Evolutionary conservation across 495 filamentous ascomycete species (phyloP), one percentile per base, ranked within the genome.

Genomic region (Aspergillus indologenus): DNA sequence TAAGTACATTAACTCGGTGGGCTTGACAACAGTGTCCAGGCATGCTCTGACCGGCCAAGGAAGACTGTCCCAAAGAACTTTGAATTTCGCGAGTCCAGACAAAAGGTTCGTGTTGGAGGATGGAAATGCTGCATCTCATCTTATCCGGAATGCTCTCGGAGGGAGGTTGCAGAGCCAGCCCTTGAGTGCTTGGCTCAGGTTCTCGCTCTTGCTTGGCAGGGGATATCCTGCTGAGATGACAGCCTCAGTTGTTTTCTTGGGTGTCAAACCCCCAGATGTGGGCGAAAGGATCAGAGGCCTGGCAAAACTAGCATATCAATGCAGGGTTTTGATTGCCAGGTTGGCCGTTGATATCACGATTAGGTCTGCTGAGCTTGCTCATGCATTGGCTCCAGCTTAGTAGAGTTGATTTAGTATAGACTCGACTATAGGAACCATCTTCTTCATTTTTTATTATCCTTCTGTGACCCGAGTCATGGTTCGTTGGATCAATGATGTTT

Each of bases 181-280:
- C 17, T 1, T 29, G 23, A 15, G 24, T 0, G 48, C 48, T 29
- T 29, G 22, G 23, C 23, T 19, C 22, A 51, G 21, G 3, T 24
- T 51, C 3, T 51, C 48, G 11, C 20, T 9, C 2, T 29, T 15
- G 23, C 23, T 31, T 3, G 15, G 48, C 23, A 26, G 45, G 6
- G 5, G 7, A 11, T 8, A 20, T 23, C 50, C 9, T 12, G 48
- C 5, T 18, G 34, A 21, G 9, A 17, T n/a, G 42, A 43, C 43
- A 15, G 62, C 61, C 40, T 64, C 80, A 45, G 84, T 84, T 57
- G 77, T 76, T 8, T 65, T 78, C 9, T 47, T 47, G 12, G 50
- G 26, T 29, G 26, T 3, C 9, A n/a, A n/a, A n/a, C n/a, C n/a
- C n/a, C n/a, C n/a, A n/a, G n/a, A n/a, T n/a, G n/a, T n/a, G n/a